Conservation (phyloP, 2,329 filamentous ascomycete species). For the Tolypocladium nubicola region DNA sequence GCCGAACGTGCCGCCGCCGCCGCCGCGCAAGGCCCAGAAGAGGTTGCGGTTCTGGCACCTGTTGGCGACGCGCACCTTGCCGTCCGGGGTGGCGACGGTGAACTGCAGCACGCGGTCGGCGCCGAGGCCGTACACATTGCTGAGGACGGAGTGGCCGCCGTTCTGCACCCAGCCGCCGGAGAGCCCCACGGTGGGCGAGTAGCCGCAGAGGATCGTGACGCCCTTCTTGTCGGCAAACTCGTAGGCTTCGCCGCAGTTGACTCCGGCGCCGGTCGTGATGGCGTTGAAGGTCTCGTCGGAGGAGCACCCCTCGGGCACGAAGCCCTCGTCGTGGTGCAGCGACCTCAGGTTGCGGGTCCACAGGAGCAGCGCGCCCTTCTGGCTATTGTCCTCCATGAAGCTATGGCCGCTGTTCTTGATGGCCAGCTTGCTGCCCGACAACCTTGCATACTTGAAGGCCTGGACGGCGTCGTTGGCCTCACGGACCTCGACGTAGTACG, state of each 20-base stretch:
- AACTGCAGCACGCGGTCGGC: slow-evolving; percentile 22
- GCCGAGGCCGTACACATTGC: slow-evolving; percentile 27
- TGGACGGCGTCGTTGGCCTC: slow-evolving; percentile 4
- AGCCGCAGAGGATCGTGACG: slow-evolving; percentile 3
- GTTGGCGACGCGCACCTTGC: slow-evolving; percentile 27
- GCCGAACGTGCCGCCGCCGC: slow-evolving; percentile 30
- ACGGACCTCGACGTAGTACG: slow-evolving; percentile 4
- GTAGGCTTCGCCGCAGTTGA: slow-evolving; percentile 6
- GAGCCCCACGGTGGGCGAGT: slow-evolving; percentile 12
- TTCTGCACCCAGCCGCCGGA: slow-evolving; percentile 20
- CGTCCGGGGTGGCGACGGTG: slow-evolving; percentile 31
- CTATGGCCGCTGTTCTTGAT: slow-evolving; percentile 6
- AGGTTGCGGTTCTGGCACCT: slow-evolving; percentile 31
- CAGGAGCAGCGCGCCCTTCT: slow-evolving; percentile 2
- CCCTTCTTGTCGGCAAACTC: slow-evolving; percentile 2
- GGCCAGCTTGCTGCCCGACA: not conserved
- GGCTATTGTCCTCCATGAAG: slow-evolving; percentile 2
- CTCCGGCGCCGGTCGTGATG: slow-evolving; percentile 3
- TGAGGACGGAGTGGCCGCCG: slow-evolving; percentile 38
- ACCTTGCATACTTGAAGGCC: slow-evolving; percentile 3
- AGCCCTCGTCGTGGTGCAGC: not conserved
- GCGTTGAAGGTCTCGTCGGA: not conserved
- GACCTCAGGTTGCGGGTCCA: slow-evolving; percentile 3
- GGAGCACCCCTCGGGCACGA: slow-evolving; percentile 2
- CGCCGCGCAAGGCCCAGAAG: slow-evolving; percentile 39